Base-by-base conservation (phyloP, 1,284 basidiomycete species). In the Mycena citricolor region DNA sequence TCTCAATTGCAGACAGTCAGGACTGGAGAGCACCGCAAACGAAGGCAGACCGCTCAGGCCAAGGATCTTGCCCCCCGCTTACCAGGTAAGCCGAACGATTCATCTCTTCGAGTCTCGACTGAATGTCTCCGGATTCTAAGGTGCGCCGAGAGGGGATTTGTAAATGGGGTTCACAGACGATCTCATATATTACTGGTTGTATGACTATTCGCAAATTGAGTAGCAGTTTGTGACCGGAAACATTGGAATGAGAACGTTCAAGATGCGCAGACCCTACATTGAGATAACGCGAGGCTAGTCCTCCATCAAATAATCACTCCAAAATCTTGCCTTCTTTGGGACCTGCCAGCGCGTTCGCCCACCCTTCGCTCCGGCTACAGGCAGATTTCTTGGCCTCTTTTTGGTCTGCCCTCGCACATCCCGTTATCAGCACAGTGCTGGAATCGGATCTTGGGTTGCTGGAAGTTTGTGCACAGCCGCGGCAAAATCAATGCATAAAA, bases 401-500 rank as follows among this genome's bases (percentile, higher is more conserved):
- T n/a, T n/a, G n/a, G n/a, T n/a, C n/a, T n/a, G n/a, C n/a, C n/a
- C n/a, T n/a, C n/a, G n/a, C n/a, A n/a, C n/a, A n/a, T n/a, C n/a
- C n/a, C n/a, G n/a, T n/a, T n/a, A n/a, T n/a, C n/a, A n/a, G n/a
- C n/a, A n/a, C n/a, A n/a, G n/a, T n/a, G n/a, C n/a, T n/a, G n/a
- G n/a, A n/a, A n/a, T n/a, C n/a, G n/a, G n/a, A n/a, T n/a, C n/a
- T n/a, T n/a, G n/a, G n/a, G n/a, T n/a, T n/a, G n/a, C n/a, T n/a
- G n/a, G n/a, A n/a, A n/a, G n/a, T n/a, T n/a, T n/a, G n/a, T n/a
- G n/a, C n/a, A n/a, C n/a, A n/a, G n/a, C n/a, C n/a, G n/a, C n/a
- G n/a, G n/a, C n/a, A n/a, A n/a, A n/a, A n/a, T n/a, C 32, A 31
- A 83, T 88, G 86, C 83, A 88, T 69, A 88, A 87, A 69, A 88